Evolutionary conservation across 2,329 filamentous ascomycete genomes (phyloP), one percentile per base, ranked within the genome.

Genomic region (Botrytis fragariae): DNA sequence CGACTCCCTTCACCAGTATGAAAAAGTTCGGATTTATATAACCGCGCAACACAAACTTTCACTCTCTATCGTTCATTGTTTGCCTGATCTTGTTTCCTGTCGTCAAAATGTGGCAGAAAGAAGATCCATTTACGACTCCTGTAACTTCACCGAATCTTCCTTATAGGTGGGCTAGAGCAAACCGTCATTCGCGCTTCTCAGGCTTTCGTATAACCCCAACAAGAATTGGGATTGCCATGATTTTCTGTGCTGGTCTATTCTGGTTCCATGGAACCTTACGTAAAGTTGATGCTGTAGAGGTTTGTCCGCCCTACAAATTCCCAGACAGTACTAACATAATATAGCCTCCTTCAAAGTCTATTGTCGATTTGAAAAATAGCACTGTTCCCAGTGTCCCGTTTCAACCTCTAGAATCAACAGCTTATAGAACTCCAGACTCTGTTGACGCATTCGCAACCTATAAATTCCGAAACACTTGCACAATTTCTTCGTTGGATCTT

Each of bases 401-500:
- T 48, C 75, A 75, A 16, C 74, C 76, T 22, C 72, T 76, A 1
- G 77, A 78, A 45, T 29, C 60, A 14, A 68, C 48, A 12, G 4
- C 51, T 9, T 76, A 76, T 65, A 74, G 76, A 42, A 18, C 57
- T 4, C 73, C 74, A 2, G 78, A 79, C 44, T 72, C 61, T 4
- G 72, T 75, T 37, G 84, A 86, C 75, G 82, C 82, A 2, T 83
- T 86, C 69, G 75, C 77, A 32, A 78, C 75, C 29, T 86, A 84
- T 79, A 85, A 84, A 73, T 83, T 84, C 75, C 82, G 83, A 69
- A 81, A 82, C 4, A 77, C 77, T 12, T 86, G 85, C 78, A 81
- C 84, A 62, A 78, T 86, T 74, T 86, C 84, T 18, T 85, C 84
- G 3, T 78, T 84, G 5, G 83, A 85, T 65, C 79, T 86, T 0